These are phyloP conservation scores for Amphichorda felina DNA, from an alignment of 2,329 filamentous ascomycete genomes.

Conservation along the genomic window DNA sequence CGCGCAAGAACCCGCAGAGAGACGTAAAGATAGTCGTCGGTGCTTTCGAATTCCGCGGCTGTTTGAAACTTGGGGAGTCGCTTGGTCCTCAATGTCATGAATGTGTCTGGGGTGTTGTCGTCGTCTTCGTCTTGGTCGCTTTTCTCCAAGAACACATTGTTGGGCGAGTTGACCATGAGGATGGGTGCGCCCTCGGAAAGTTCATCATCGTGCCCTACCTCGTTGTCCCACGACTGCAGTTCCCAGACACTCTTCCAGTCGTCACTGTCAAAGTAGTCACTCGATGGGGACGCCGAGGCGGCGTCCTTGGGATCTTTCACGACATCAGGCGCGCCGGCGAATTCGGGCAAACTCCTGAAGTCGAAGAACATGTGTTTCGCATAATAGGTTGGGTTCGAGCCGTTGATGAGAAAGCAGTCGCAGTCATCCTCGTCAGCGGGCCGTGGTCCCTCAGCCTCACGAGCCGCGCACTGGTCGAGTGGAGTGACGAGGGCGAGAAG, in stretches of 20 bases:
- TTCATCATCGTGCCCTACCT: conserved; percentile 14
- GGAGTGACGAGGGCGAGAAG: too few species aligned
- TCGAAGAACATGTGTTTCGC: conserved; percentile 35
- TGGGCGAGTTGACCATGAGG: conserved; percentile 27
- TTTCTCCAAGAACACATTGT: conserved; percentile 33
- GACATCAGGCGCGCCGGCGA: conserved; percentile 22
- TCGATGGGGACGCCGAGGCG: conserved; percentile 17
- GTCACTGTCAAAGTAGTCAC: conserved; percentile 23
- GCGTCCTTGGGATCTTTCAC: conserved; percentile 14
- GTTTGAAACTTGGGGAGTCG: conserved; percentile 31
- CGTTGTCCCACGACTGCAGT: conserved; percentile 27
- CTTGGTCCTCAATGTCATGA: conserved; percentile 33
- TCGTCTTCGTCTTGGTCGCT: conserved; percentile 23
- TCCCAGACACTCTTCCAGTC: conserved; percentile 24
- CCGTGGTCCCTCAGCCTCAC: not conserved
- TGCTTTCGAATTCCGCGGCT: conserved; percentile 33
- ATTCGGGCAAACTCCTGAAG: conserved; percentile 28
- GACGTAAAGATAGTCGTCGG: conserved; percentile 14
- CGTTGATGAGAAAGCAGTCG: conserved; percentile 36
- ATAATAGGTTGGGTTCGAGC: conserved; percentile 28
- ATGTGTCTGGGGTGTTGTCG: conserved; percentile 22
- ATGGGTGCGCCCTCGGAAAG: conserved; percentile 15
- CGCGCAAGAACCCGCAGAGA: conserved; percentile 38
- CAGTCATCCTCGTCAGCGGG: conserved; percentile 15
- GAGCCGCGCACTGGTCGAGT: not conserved